These are phyloP conservation scores for Auricularia sp. DNA, from an alignment of 768 basidiomycete species.

Conservation along the genomic window DNA sequence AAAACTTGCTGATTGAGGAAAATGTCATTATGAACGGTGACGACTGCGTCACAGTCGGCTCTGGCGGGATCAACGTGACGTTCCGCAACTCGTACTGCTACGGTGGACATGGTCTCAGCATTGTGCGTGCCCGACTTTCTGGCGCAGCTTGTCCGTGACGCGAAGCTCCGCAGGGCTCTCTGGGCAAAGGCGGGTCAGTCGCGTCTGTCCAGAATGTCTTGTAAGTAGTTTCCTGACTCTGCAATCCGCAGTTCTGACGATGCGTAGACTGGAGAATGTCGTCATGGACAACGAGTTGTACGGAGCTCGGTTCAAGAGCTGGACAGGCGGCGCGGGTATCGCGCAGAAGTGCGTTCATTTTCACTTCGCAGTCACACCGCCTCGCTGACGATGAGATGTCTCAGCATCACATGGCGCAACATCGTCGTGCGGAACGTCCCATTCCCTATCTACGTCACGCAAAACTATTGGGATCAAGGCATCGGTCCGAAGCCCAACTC, in stretches of 20 bases:
- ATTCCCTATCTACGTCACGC: conserved; percentile 56
- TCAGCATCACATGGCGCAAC: conserved; percentile 49
- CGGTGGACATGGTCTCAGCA: conserved; percentile 50
- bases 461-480: conserved; percentile 60
- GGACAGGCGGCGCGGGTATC: conserved; percentile 51
- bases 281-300: conserved; percentile 37
- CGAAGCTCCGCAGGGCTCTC: conserved; percentile 25
- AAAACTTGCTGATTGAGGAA: conserved; percentile 47
- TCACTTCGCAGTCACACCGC: background rate
- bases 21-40: conserved; percentile 52
- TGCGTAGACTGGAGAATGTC: conserved; percentile 18
- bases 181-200: conserved; percentile 31
- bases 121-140: conserved; percentile 14
- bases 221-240: conserved; percentile 23
- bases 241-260: background rate
- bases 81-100: conserved; percentile 35
- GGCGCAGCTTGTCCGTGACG: background rate
- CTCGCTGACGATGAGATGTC: background rate
- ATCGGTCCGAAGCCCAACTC: conserved; percentile 36
- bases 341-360: conserved; percentile 37
- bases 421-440: conserved; percentile 42
- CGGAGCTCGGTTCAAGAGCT: conserved; percentile 59
- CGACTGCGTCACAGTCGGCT: conserved; percentile 51
- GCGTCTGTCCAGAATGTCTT: conserved; percentile 49
- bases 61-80: conserved; percentile 44